Percentiles rank a stretch among this genome's conserved stretches.
Conservation (phyloP, 805 yeast genomes). For the Saturnispora hagleri region DNA sequence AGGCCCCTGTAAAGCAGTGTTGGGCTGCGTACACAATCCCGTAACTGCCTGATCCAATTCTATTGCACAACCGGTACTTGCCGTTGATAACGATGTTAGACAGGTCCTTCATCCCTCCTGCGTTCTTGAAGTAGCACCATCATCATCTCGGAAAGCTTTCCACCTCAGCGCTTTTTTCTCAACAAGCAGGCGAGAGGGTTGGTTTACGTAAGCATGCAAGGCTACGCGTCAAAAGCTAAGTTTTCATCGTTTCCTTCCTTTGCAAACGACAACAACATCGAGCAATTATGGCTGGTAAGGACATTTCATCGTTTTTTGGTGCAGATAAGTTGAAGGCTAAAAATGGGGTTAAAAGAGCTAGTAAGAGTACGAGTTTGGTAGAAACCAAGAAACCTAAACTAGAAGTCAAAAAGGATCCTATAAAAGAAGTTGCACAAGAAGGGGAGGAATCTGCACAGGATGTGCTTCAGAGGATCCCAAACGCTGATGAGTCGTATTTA, state of each 20-base stretch:
- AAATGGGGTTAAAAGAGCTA: constrained; percentile 4
- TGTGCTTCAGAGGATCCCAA: constrained; percentile 56
- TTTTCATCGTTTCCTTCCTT: neutral
- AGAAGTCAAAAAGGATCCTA: neutral
- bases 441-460: constrained; percentile 36
- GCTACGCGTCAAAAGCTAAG: neutral
- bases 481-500: constrained; percentile 47
- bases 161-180: neutral
- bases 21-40: constrained; percentile 69
- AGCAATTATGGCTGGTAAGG: constrained; percentile 1
- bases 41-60: constrained; percentile 79
- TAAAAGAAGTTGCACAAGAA: neutral
- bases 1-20: constrained; percentile 40
- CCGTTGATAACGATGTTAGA: constrained; percentile 26
- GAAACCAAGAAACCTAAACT: constrained; percentile 6
- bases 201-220: neutral
- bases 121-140: constrained; percentile 1
- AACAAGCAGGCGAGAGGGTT: neutral
- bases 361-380: neutral
- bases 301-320: constrained; percentile 19
- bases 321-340: constrained; percentile 17
- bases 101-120: constrained; percentile 21
- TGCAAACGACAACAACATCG: neutral
- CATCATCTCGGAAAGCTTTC: neutral
- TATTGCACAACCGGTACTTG: constrained; percentile 35